Conservation (phyloP, 352 stramenopile species). For the Phytopythium montanum region DNA sequence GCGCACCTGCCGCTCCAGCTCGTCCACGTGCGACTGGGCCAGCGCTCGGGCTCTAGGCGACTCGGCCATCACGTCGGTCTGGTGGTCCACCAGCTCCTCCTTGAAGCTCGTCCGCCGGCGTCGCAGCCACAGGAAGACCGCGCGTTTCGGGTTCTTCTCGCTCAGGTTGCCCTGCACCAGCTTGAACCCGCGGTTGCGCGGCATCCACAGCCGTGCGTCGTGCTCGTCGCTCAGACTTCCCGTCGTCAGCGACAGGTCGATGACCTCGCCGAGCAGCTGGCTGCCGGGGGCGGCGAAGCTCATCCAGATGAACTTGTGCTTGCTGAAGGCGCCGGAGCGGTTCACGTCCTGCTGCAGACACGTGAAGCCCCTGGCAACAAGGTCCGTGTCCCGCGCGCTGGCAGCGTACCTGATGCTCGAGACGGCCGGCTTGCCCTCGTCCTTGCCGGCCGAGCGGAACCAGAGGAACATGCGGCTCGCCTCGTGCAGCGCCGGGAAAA, state of each 20-base stretch:
- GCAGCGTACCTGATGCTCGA: slow-evolving; percentile 60
- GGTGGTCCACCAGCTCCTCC: slow-evolving; percentile 53
- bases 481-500: slow-evolving; percentile 53
- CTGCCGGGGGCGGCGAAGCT: slow-evolving; percentile 44
- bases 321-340: slow-evolving; percentile 51
- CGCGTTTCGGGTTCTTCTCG: slow-evolving; percentile 46
- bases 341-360: slow-evolving; percentile 77
- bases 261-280: slow-evolving; percentile 54
- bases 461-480: slow-evolving; percentile 49
- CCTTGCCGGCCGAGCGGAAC: slow-evolving; percentile 49
- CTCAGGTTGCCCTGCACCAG: slow-evolving; percentile 64
- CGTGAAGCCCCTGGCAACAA: slow-evolving; percentile 70
- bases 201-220: slow-evolving; percentile 61
- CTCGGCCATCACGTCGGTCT: slow-evolving; percentile 25
- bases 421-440: slow-evolving; percentile 62
- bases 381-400: slow-evolving; percentile 60
- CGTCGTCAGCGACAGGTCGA: slow-evolving; percentile 60
- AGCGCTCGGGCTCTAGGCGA: slow-evolving; percentile 41
- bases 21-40: slow-evolving; percentile 51
- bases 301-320: slow-evolving; percentile 78
- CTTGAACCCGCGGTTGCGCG: slow-evolving; percentile 71
- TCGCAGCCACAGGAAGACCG: slow-evolving; percentile 69
- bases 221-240: slow-evolving; percentile 66
- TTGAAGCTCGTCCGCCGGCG: slow-evolving; percentile 26
- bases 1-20: slow-evolving; percentile 65